phyloP scores from a whole-genome alignment of 2,329 filamentous ascomycete species.

The Alternaria consortialis region DNA sequence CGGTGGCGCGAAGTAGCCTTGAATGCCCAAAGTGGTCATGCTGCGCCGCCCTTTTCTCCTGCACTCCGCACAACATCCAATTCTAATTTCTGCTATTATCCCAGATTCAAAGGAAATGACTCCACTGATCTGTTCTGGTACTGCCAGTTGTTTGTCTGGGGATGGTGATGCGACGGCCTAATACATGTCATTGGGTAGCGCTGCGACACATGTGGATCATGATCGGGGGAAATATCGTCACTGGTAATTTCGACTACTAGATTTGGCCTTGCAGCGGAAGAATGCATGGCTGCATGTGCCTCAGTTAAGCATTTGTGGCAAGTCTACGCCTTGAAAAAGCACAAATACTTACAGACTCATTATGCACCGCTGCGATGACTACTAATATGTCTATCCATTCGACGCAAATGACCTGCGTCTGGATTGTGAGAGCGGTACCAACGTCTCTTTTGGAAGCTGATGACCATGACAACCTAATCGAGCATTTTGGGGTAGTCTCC shows the following conservation, averaged over 20 bases:
- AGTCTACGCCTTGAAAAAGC: slow-evolving; percentile 5
- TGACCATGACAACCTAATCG: background rate
- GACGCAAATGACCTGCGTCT: background rate
- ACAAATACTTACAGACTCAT: background rate
- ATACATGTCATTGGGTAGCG: slow-evolving; percentile 29
- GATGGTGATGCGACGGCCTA: slow-evolving; percentile 17
- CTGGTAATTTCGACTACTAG: slow-evolving; percentile 7
- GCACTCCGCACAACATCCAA: background rate
- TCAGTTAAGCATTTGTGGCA: slow-evolving; percentile 2
- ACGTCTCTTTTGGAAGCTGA: background rate
- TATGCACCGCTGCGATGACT: background rate
- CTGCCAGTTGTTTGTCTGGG: slow-evolving; percentile 4
- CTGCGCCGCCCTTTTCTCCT: slow-evolving; percentile 24
- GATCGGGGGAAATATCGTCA: slow-evolving; percentile 14
- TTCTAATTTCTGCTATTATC: background rate
- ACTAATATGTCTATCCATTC: background rate
- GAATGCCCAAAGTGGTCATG: slow-evolving; percentile 13
- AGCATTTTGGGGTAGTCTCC: background rate
- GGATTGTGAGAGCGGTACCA: background rate
- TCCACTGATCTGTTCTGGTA: background rate
- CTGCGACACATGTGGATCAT: slow-evolving; percentile 16
- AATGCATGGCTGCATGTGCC: slow-evolving; percentile 1
- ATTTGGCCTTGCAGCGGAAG: slow-evolving; percentile 12
- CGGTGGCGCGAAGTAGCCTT: slow-evolving; percentile 24
- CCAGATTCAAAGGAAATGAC: background rate